These are phyloP conservation scores for Penicillium sp. DNA, from an alignment of 2,329 filamentous ascomycete species.

Conservation along the genomic window DNA sequence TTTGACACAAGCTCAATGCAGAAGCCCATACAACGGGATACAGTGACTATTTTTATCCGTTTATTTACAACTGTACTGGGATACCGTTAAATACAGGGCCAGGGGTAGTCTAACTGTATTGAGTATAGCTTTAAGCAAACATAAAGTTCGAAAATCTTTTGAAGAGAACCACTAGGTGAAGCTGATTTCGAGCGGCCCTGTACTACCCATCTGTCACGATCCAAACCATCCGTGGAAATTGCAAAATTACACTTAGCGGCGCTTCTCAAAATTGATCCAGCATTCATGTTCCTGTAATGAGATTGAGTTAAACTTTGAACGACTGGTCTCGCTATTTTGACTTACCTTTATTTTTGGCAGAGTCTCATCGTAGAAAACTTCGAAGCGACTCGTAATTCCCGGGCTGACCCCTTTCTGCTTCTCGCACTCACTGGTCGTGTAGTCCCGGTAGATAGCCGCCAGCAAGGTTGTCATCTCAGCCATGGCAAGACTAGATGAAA, in stretches of 20 bases:
- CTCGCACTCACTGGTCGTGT: conserved; percentile 36
- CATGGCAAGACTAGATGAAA: conserved; percentile 46
- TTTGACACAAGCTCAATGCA: too few relatives aligned
- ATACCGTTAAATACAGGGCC: too few relatives aligned
- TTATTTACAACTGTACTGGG: too few relatives aligned
- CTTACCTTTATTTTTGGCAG: conserved; percentile 18
- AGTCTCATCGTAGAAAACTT: conserved; percentile 31
- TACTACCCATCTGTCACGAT: too few relatives aligned
- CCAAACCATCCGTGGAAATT: too few relatives aligned
- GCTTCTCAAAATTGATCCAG: neutral
- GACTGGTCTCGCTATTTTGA: neutral
- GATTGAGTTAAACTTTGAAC: neutral
- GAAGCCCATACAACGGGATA: too few relatives aligned
- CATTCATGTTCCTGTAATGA: neutral
- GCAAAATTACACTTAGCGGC: neutral
- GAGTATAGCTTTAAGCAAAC: too few relatives aligned
- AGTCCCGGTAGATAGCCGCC: conserved; percentile 48
- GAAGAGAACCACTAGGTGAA: too few relatives aligned
- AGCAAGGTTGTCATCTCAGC: conserved; percentile 53
- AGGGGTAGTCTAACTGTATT: too few relatives aligned
- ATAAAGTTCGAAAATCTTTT: too few relatives aligned
- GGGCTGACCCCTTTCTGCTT: conserved; percentile 21
- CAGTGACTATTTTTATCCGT: too few relatives aligned
- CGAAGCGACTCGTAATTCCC: conserved; percentile 32
- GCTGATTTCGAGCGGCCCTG: too few relatives aligned